Evolutionary conservation across 2,329 filamentous ascomycete genomes (phyloP).

Genomic region (Myriosclerotinia duriaeana): DNA sequence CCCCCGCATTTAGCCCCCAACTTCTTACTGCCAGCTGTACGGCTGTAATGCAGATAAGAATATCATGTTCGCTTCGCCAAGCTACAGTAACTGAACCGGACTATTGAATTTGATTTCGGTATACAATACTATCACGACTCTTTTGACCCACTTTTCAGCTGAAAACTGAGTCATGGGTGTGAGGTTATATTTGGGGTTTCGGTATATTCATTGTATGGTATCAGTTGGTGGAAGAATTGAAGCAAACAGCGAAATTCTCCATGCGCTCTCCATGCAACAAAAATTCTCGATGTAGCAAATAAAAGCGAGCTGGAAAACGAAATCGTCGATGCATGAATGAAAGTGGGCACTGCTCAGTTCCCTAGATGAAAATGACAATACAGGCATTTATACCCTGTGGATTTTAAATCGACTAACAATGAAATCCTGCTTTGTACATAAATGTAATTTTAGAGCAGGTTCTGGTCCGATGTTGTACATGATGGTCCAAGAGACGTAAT

Average conservation of each 20-base stretch:
- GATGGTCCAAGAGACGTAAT: background rate
- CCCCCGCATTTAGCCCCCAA: slow-evolving; percentile 22
- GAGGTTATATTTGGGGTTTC: slow-evolving; percentile 13
- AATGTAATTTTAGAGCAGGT: background rate
- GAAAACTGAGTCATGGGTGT: background rate
- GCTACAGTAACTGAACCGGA: slow-evolving; percentile 1
- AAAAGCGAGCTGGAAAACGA: background rate
- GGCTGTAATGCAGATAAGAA: slow-evolving; percentile 10
- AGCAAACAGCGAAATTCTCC: background rate
- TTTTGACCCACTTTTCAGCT: slow-evolving; percentile 16
- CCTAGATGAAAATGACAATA: background rate
- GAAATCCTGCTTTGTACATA: background rate
- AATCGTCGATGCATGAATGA: background rate
- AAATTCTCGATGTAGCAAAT: background rate
- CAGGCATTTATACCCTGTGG: background rate
- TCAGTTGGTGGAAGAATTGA: background rate
- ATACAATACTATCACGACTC: slow-evolving; percentile 17
- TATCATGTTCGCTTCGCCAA: slow-evolving; percentile 4
- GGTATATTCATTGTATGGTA: background rate
- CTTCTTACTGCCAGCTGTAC: slow-evolving; percentile 7
- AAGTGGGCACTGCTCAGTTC: background rate
- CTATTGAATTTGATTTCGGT: slow-evolving; percentile 14
- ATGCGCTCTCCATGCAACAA: background rate
- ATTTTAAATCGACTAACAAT: background rate
- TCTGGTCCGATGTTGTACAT: slow-evolving; percentile 10